Base-by-base conservation (phyloP, 2,329 filamentous ascomycete genomes). In the Rhytidhysteron rufulum region DNA sequence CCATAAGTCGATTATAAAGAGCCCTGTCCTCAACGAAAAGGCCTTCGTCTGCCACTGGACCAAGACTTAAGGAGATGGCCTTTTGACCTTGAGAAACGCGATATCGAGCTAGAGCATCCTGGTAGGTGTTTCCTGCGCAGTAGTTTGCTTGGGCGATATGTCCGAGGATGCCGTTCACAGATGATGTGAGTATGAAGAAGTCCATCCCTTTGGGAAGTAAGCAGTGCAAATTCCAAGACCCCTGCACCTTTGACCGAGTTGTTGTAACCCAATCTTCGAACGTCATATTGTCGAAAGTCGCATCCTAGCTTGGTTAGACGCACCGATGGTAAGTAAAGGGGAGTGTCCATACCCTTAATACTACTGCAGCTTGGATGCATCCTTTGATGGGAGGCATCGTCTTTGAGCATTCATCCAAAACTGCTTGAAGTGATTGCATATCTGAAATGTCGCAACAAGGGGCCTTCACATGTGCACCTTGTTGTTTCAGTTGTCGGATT, bases 111-210 rank as follows among this genome's bases (percentile, higher is more conserved):
- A 47, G 20, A 8, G 63, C 51, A 24, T 71, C 64, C 13, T 73
- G 57, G 59, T 70, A 76, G 31, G 66, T 65, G 49, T 76, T 77
- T 18, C 67, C 74, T 0, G 72, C 70, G 2, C 69, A 64, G 51
- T 81, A 80, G 3, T 75, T 74, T 4, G 74, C 71, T 44, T 79
- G 75, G 0, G 71, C 72, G 35, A 52, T 44, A 55, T 74, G 73
- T 65, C 65, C 75, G 11, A 78, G 64, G 16, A 73, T 68, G 3
- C 73, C 69, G 0, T 71, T 67, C 2, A 74, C 74, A 0, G 76
- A 79, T n/a, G 77, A 68, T 44, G 51, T 54, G 15, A 64, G 36
- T 22, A 71, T 41, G 57, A 79, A 79, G 62, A 80, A 79, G 53
- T 67, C 63, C 2, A 69, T 49, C 4, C 41, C 38, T 36, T 19